These are phyloP conservation scores for Debaryomyces tyrocola DNA, from an alignment of 805 yeast species.

Conservation along the genomic window DNA sequence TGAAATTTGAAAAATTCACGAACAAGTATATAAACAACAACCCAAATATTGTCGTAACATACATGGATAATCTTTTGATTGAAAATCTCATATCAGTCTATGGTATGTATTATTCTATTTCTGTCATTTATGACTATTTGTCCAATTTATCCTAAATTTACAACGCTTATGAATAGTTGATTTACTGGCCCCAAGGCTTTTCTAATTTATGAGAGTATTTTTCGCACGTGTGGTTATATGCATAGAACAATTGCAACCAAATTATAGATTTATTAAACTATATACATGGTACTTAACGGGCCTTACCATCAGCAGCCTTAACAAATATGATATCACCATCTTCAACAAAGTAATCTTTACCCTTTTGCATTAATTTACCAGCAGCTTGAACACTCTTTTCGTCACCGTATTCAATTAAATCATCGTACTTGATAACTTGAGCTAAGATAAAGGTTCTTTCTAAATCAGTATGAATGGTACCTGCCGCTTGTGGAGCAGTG, in stretches of 20 bases:
- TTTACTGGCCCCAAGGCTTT: no score
- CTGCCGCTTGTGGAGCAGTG: conserved; percentile 98
- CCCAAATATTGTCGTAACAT: not conserved
- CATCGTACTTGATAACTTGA: conserved; percentile 83
- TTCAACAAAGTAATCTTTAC: conserved; percentile 92
- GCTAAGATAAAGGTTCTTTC: conserved; percentile 82
- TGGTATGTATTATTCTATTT: not conserved
- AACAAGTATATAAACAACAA: not conserved
- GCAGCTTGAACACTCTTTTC: conserved; percentile 81
- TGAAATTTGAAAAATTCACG: not conserved
- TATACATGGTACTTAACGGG: conserved; percentile 31
- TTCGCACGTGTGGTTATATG: not conserved
- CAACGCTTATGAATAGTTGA: no score
- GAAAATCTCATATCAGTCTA: conserved; percentile 11
- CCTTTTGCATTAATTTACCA: conserved; percentile 88
- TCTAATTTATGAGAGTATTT: no score
- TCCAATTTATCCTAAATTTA: not conserved
- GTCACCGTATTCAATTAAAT: conserved; percentile 68
- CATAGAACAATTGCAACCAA: no score
- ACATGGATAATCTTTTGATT: conserved; percentile 1
- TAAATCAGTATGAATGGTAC: conserved; percentile 70
- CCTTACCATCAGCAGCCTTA: conserved; percentile 94
- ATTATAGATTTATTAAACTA: no score
- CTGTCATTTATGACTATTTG: not conserved
- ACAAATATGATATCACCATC: conserved; percentile 92